Evolutionary conservation across 2,329 filamentous ascomycete genomes (phyloP), one percentile per base, ranked within the genome.

Genomic region (Diaporthe batatas): DNA sequence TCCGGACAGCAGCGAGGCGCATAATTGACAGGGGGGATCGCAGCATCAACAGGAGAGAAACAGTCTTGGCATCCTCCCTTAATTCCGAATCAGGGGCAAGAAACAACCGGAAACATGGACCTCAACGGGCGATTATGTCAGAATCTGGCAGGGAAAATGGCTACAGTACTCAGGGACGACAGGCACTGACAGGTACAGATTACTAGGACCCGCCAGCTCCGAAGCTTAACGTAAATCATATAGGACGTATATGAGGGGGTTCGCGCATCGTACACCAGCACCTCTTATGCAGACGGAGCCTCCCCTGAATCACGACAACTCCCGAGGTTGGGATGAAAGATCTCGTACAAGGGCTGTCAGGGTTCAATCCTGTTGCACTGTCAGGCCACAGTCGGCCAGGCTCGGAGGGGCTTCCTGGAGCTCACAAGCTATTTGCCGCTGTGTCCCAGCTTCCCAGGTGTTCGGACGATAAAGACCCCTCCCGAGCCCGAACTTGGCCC

Each of bases 81-180:
- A 65, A 65, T 65, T 51, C 62, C 62, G 62, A 65, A 29, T 65
- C 62, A 65, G 62, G 62, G 62, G 62, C 62, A 36, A 49, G 25
- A 32, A 49, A 23, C 42, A 47, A 10, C 59, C 29, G 25, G 29
- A 51, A 65, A 51, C 44, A 51, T 8, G 44, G 32, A 34, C 62
- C 44, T 51, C 62, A 36, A 65, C 62, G 62, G 44, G 8, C 29
- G 62, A 65, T 65, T 65, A 49, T 51, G 44, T 65, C 62, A 51
- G 29, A 36, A 51, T 51, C 29, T 14, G 62, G 32, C 21, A 51
- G 44, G 32, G 44, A 10, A 34, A 21, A 1, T 29, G 23, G 10
- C 12, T 18, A n/a, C n/a, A n/a, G n/a, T n/a, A 18, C 6, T 23
- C 59, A 34, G 23, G 16, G 25, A 6, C 23, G 51, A 29, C 25